Evolutionary conservation across 768 basidiomycete species (phyloP), one percentile per base, ranked within the genome.

Genomic region (Russula foetens): DNA sequence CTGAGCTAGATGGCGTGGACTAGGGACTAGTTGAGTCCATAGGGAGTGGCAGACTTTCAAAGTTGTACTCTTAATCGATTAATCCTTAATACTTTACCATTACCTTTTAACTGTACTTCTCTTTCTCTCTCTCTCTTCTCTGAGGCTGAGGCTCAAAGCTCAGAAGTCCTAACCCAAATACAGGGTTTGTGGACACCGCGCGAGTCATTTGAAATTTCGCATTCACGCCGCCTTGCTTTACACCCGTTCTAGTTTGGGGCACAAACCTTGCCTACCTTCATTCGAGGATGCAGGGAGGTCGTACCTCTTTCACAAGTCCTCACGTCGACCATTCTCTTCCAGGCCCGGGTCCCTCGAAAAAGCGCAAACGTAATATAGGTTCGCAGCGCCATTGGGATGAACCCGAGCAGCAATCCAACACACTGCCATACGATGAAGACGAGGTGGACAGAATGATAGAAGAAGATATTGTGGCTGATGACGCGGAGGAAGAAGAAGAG

Each of bases 371-470:
- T 7, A 56, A 53, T 35, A 44, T 44, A 29, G 33, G 14, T 24
- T 50, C 29, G 21, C 55, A 56, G 17, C 77, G 77, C 59, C 80
- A 82, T 63, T 75, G 78, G 74, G 76, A 81, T 53, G 76, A 79
- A 51, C 74, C 74, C 19, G 72, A 71, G 17, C 63, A 60, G 31
- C 53, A 66, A 8, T 57, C 66, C 0, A 57, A 67, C 35, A 62
- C 61, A 35, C 64, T 75, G 68, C 65, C 66, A 9, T 77, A 76
- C 55, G 73, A 71, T 44, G 73, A 74, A 6, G 66, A 67, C 28
- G 67, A 46, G 21, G 59, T 51, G 21, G 49, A 52, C 7, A 43
- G 5, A 24, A 29, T 28, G 12, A 29, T 47, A 43, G 49, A 38
- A 1, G 62, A 56, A 12, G 51, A 45, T 38, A 53, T 15, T 23